Evolutionary conservation across 1,139 yeast species (phyloP).

Genomic region (Martiniozyma asiatica): DNA sequence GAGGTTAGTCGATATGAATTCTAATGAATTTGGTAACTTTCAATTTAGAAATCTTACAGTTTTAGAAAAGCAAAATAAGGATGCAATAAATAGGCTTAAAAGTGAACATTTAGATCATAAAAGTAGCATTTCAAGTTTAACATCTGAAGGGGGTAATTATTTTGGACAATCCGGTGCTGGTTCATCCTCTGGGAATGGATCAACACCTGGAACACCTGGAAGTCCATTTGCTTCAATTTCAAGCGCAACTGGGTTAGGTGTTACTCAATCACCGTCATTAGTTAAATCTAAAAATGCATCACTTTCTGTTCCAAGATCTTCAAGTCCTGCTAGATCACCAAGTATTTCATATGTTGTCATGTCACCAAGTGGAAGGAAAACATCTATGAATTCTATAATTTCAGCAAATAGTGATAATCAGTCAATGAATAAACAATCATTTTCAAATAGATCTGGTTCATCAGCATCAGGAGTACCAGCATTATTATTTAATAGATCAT

Average conservation of each 20-base stretch:
- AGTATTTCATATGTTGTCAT: slow-evolving; percentile 5
- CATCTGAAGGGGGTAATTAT: slow-evolving; percentile 18
- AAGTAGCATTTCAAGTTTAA: slow-evolving; percentile 18
- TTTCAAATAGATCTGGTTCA: too few species aligned
- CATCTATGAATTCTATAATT: too few species aligned
- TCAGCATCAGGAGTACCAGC: too few species aligned
- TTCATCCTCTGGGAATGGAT: slow-evolving; percentile 8
- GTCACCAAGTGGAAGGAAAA: slow-evolving; percentile 5
- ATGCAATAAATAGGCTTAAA: slow-evolving; percentile 75
- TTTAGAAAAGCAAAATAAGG: slow-evolving; percentile 87
- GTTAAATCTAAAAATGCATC: too few species aligned
- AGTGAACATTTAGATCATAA: slow-evolving; percentile 59
- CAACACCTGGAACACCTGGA: slow-evolving; percentile 9
- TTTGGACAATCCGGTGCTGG: slow-evolving; percentile 12
- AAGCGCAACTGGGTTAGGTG: too few species aligned
- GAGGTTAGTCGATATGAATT: slow-evolving; percentile 52
- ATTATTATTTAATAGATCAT: slow-evolving; percentile 17
- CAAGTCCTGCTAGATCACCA: too few species aligned
- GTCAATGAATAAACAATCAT: too few species aligned
- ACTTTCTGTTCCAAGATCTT: background rate
- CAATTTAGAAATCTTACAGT: slow-evolving; percentile 82
- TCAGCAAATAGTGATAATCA: too few species aligned
- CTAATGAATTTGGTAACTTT: slow-evolving; percentile 83
- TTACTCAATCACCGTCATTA: too few species aligned
- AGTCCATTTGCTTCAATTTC: too few species aligned